Base-by-base conservation (phyloP, 2,329 filamentous ascomycete genomes). In the Ceratocystis ficicola region DNA sequence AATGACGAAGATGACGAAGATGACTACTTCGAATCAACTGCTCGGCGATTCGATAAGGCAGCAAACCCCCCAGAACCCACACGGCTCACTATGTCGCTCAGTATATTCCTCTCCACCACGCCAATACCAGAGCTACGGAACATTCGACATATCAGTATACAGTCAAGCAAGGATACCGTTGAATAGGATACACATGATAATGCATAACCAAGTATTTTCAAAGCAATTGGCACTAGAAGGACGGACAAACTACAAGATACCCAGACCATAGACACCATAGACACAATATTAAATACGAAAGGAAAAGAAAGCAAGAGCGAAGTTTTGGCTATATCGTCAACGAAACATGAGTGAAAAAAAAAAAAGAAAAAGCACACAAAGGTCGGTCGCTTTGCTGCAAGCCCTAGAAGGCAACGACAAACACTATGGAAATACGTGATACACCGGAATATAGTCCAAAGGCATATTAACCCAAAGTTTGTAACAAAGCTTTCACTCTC, bases 21-120 rank as follows among this genome's bases (percentile, higher is more conserved):
- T 1, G 77, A 78, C 57, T 78, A 77, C 25, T 87, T 86, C 69
- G 83, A 86, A 73, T 73, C 77, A 10, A 82, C 83, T 77, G 77
- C 79, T 67, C 80, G 76, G n/a, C 78, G 81, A 1, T 81, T 86
- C 68, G 79, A 83, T 72, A 76, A 78, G 69, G 81, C 82, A 4
- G 74, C 82, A 22, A 73, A 79, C 69, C 78, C 79, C 32, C 76
- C 71, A 50, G 74, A 75, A n/a, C 75, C 77, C 25, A 73, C 77
- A 68, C 76, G 77, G 68, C 77, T 74, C 25, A 74, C 80, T 64
- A 81, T 81, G 17, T 79, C 83, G 50, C 75, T 89, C 77, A 83
- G 80, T 68, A 75, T 87, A 25, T 85, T 86, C 69, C 72, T 89
- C 17, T 83, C 84, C 0, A 73, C 76, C 30, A 73, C 74, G 15